Percentiles rank a stretch among this genome's conserved stretches.
phyloP scores from a whole-genome alignment of 306 rosid species.

The Cicer yamashitae region DNA sequence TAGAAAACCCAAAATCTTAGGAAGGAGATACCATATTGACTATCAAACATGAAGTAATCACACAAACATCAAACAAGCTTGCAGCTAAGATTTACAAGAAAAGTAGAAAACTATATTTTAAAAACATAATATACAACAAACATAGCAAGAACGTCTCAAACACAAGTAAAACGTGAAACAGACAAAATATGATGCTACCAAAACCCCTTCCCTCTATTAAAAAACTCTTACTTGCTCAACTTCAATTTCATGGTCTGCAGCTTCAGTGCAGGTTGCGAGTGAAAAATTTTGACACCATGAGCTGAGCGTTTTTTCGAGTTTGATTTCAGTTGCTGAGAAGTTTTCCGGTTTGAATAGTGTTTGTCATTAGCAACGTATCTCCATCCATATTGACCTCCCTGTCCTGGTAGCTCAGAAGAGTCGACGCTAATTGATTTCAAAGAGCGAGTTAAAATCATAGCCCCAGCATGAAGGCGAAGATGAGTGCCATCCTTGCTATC shows the following conservation, averaged over 20 bases:
- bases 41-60: slow-evolving; percentile 31
- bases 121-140: not conserved
- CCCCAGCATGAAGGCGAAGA: slow-evolving; percentile 88
- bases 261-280: slow-evolving; percentile 91
- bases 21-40: slow-evolving; percentile 10
- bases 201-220: not conserved
- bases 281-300: slow-evolving; percentile 90
- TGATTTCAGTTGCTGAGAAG: slow-evolving; percentile 91
- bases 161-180: slow-evolving; percentile 3
- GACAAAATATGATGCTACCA: slow-evolving; percentile 18
- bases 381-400: slow-evolving; percentile 93
- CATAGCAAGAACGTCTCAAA: slow-evolving; percentile 3
- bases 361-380: slow-evolving; percentile 81
- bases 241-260: slow-evolving; percentile 92
- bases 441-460: slow-evolving; percentile 74
- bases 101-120: slow-evolving; percentile 5
- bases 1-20: slow-evolving; percentile 21
- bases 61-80: slow-evolving; percentile 38
- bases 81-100: not conserved
- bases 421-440: slow-evolving; percentile 61
- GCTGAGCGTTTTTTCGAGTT: slow-evolving; percentile 87
- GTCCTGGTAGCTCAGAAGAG: slow-evolving; percentile 70
- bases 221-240: slow-evolving; percentile 84
- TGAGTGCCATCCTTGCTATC: slow-evolving; percentile 69
- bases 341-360: slow-evolving; percentile 87